phyloP scores from a whole-genome alignment of 148 eudicot species.

The Rhododendron molle region DNA sequence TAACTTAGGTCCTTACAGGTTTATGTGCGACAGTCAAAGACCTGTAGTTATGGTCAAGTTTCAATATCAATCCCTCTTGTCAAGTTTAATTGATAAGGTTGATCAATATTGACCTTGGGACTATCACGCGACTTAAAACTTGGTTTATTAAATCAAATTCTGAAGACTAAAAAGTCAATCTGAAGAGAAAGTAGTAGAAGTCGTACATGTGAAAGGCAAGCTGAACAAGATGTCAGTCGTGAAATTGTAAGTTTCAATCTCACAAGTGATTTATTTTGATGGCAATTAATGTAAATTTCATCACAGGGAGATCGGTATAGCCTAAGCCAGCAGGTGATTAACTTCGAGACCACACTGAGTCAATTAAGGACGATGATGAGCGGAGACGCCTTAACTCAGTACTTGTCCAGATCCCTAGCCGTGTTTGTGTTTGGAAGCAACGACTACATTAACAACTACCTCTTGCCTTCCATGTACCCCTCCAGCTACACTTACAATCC shows the following conservation, averaged over 20 bases:
- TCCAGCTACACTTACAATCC: constrained; percentile 60
- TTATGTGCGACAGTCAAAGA: background rate
- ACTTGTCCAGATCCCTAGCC: constrained; percentile 55
- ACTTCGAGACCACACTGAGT: constrained; percentile 64
- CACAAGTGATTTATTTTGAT: background rate
- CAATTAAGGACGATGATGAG: constrained; percentile 46
- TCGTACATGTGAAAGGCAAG: background rate
- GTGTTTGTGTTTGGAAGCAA: constrained; percentile 77
- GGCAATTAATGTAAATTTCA: background rate
- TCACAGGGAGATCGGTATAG: constrained; percentile 68
- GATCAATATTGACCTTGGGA: background rate
- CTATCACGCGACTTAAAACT: background rate
- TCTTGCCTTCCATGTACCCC: constrained; percentile 57
- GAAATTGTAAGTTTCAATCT: background rate
- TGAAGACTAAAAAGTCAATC: background rate
- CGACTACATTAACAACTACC: constrained; percentile 95
- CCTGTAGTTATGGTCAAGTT: background rate
- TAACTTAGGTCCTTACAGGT: background rate
- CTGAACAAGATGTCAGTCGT: background rate
- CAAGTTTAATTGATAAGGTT: background rate
- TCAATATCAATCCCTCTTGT: background rate
- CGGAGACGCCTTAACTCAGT: constrained; percentile 29
- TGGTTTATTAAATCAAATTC: background rate
- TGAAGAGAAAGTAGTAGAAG: background rate
- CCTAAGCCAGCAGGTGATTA: constrained; percentile 73